Conservation (phyloP, 805 yeast genomes). For the Phaffomyces thermotolerans region DNA sequence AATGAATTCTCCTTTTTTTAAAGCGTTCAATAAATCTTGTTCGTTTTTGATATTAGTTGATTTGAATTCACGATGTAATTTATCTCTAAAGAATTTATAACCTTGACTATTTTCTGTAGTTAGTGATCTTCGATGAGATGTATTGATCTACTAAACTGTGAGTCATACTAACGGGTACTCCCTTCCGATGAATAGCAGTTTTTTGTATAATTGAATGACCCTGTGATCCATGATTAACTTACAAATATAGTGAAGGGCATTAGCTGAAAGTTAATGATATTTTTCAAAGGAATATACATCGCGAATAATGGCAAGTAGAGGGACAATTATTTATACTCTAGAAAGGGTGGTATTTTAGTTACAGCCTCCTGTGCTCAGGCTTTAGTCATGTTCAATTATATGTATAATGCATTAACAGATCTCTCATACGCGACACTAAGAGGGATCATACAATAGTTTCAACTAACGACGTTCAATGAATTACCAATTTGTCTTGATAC, state of each 20-base stretch:
- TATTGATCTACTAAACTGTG: background rate
- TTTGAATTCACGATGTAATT: conserved; percentile 11
- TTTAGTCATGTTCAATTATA: too few relatives aligned
- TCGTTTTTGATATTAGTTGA: conserved; percentile 2
- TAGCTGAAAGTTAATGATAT: background rate
- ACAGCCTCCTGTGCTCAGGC: too few relatives aligned
- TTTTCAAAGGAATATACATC: background rate
- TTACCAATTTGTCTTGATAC: too few relatives aligned
- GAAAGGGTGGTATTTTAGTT: too few relatives aligned
- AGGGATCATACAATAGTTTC: too few relatives aligned
- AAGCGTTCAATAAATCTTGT: conserved; percentile 7
- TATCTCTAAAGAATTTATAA: conserved; percentile 9
- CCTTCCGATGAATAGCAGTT: conserved; percentile 13
- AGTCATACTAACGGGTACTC: conserved; percentile 16
- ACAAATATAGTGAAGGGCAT: too few relatives aligned
- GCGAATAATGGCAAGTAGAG: background rate
- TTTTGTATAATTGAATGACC: conserved; percentile 14
- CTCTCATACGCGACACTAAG: too few relatives aligned
- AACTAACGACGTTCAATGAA: too few relatives aligned
- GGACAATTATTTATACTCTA: too few relatives aligned
- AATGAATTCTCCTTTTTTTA: conserved; percentile 14
- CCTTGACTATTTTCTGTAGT: conserved; percentile 12
- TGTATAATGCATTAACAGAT: too few relatives aligned
- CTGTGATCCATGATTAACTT: conserved; percentile 14
- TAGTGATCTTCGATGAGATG: background rate